Evolutionary conservation across 495 filamentous ascomycete species (phyloP).

Genomic region (Penicillium silybi): DNA sequence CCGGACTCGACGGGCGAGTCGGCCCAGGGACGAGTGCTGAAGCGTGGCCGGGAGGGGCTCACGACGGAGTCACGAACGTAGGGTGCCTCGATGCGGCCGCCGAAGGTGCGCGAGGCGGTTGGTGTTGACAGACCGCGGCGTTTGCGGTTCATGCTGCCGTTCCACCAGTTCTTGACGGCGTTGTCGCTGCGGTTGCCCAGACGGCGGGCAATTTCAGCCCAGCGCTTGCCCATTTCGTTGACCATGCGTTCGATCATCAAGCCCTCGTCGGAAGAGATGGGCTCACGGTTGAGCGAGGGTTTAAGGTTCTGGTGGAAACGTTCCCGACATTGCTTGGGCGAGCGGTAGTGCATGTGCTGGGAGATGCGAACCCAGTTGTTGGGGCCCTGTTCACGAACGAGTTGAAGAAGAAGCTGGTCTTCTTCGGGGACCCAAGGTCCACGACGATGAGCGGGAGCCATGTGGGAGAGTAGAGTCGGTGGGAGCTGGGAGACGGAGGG

Average conservation of each 20-base stretch:
- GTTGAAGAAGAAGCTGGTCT: slow-evolving; percentile 64
- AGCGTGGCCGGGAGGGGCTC: slow-evolving; percentile 33
- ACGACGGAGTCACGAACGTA: slow-evolving; percentile 36
- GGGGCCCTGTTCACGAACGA: slow-evolving; percentile 73
- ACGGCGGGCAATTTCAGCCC: slow-evolving; percentile 90
- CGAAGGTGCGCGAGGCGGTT: slow-evolving; percentile 35
- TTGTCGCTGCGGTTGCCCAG: slow-evolving; percentile 93
- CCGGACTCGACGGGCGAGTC: slow-evolving; percentile 23
- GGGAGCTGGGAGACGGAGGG: not conserved
- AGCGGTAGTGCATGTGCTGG: slow-evolving; percentile 67
- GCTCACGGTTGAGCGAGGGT: slow-evolving; percentile 82
- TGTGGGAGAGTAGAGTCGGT: slow-evolving; percentile 14
- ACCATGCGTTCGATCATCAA: slow-evolving; percentile 77
- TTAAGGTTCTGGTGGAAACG: slow-evolving; percentile 95
- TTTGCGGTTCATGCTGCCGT: slow-evolving; percentile 85
- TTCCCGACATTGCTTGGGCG: slow-evolving; percentile 95
- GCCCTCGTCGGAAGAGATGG: slow-evolving; percentile 89
- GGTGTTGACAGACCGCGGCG: slow-evolving; percentile 43
- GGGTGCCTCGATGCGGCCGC: slow-evolving; percentile 40
- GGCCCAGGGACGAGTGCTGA: slow-evolving; percentile 33
- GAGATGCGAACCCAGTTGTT: slow-evolving; percentile 94
- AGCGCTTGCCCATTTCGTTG: slow-evolving; percentile 77
- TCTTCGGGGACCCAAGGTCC: slow-evolving; percentile 88
- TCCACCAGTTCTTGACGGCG: slow-evolving; percentile 99
- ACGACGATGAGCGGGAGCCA: slow-evolving; percentile 60